Conservation (phyloP, 148 eudicot genomes). For the Simmondsia chinensis region DNA sequence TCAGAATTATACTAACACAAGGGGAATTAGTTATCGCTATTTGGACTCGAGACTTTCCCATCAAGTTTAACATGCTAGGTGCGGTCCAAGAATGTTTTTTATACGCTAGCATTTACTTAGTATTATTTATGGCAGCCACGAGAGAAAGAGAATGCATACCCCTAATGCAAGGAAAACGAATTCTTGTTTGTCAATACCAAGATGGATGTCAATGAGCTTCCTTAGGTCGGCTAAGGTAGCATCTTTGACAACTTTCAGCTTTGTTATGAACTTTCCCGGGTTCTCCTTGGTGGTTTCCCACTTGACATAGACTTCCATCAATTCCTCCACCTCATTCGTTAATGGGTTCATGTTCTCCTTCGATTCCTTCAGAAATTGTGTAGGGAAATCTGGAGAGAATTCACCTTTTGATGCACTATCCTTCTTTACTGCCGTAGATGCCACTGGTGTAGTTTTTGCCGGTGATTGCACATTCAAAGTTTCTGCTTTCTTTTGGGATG, state of each 20-base stretch:
- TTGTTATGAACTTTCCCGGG: slow-evolving; percentile 54
- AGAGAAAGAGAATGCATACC: slow-evolving; percentile 25
- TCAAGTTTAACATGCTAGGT: neutral
- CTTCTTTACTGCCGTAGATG: neutral
- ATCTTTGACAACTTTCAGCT: slow-evolving; percentile 55
- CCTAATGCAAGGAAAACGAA: slow-evolving; percentile 63
- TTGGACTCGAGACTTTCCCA: too few species aligned
- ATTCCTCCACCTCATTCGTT: slow-evolving; percentile 11
- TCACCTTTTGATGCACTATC: slow-evolving; percentile 1
- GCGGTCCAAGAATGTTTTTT: neutral
- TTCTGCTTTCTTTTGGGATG: slow-evolving; percentile 16
- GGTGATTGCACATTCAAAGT: slow-evolving; percentile 12
- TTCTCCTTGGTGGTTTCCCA: slow-evolving; percentile 87
- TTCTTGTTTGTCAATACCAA: slow-evolving; percentile 62
- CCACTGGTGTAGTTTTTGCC: too few species aligned
- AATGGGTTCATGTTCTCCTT: slow-evolving; percentile 60
- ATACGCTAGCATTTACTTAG: too few species aligned
- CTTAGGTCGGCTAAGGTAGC: slow-evolving; percentile 76
- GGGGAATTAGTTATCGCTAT: too few species aligned
- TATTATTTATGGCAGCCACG: neutral
- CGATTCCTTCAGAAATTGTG: too few species aligned
- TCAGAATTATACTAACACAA: too few species aligned
- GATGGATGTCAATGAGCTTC: slow-evolving; percentile 69
- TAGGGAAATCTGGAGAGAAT: neutral
- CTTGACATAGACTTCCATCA: slow-evolving; percentile 63